A percentile compares a stretch with the other conserved stretches of the same genome.
Evolutionary conservation across 495 filamentous ascomycete genomes (phyloP).

Genomic region (Xylaria castorea): DNA sequence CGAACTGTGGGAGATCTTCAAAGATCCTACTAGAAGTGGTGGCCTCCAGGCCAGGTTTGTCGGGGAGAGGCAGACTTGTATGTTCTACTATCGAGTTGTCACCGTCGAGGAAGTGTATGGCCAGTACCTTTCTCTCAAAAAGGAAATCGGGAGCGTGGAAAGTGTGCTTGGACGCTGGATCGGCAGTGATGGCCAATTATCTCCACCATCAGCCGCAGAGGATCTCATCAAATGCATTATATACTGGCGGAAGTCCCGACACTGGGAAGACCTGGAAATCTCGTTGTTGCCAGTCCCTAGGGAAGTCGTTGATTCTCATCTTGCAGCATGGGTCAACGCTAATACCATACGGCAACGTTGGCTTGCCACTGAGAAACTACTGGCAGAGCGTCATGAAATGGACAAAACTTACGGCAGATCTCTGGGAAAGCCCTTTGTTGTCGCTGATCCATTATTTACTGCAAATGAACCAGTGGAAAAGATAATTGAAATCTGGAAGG

Average conservation of each 20-base stretch:
- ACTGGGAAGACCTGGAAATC: background rate
- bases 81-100: background rate
- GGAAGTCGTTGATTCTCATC: background rate
- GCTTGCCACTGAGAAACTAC: conserved; percentile 1
- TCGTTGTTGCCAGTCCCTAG: background rate
- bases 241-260: background rate
- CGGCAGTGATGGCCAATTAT: background rate
- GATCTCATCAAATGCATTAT: background rate
- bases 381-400: background rate
- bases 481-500: background rate
- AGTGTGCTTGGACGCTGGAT: background rate
- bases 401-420: background rate
- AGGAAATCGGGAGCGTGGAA: background rate
- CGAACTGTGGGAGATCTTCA: background rate
- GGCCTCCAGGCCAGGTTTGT: background rate
- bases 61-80: background rate
- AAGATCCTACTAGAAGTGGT: background rate
- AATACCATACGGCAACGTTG: background rate
- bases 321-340: background rate
- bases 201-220: background rate
- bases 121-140: background rate
- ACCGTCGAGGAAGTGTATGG: background rate
- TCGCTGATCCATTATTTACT: background rate
- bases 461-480: background rate
- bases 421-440: background rate